These are phyloP conservation scores for Pyrenula aspistea DNA, from an alignment of 495 filamentous ascomycete species.

Conservation along the genomic window DNA sequence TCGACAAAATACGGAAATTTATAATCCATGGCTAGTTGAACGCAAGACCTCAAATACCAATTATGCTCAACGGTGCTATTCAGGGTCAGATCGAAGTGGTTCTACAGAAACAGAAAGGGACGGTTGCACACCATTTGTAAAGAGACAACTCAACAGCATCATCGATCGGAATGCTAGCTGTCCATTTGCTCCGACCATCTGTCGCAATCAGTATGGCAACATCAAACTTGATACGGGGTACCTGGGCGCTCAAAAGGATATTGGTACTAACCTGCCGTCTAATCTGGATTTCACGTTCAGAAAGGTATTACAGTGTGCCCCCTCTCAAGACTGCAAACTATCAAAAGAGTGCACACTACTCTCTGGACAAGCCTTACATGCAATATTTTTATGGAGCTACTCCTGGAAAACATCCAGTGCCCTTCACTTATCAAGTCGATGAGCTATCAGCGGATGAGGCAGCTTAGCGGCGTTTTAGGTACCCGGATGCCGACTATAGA, in stretches of 20 bases:
- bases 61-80: slow-evolving; percentile 10
- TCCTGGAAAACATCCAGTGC: not conserved
- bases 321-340: not conserved
- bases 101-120: slow-evolving; percentile 2
- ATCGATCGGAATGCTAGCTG: not conserved
- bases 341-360: not conserved
- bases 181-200: slow-evolving; percentile 4
- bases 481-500: not conserved
- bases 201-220: slow-evolving; percentile 3
- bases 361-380: not conserved
- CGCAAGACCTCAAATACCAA: not conserved
- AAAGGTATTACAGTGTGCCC: not conserved
- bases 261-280: slow-evolving; percentile 7
- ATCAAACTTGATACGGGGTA: slow-evolving; percentile 10
- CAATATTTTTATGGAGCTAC: not conserved
- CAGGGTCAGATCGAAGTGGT: not conserved
- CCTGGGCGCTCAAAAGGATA: slow-evolving; percentile 8
- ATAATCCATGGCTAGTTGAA: slow-evolving; percentile 3
- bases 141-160: not conserved
- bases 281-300: not conserved
- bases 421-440: not conserved
- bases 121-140: not conserved
- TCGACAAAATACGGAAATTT: not conserved
- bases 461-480: not conserved
- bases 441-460: not conserved